These are phyloP conservation scores for Nymphaea colorata DNA, from an alignment of 164 flowering plant genomes.

Conservation along the genomic window DNA sequence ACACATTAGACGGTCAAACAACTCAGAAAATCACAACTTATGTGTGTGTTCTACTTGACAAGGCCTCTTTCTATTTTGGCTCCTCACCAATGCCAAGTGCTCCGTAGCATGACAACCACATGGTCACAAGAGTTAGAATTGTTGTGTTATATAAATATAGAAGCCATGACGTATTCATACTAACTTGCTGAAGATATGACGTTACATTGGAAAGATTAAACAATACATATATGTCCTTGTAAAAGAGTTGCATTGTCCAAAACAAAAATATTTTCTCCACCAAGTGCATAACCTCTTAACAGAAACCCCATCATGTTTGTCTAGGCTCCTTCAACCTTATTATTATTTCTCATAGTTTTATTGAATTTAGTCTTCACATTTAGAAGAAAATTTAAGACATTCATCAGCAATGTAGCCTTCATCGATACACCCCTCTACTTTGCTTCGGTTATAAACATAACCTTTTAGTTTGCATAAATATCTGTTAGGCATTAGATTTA, in stretches of 20 bases:
- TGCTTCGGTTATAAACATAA: conserved; percentile 3
- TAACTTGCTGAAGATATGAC: not conserved
- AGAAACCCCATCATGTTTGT: too few relatives aligned
- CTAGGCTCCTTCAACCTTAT: not conserved
- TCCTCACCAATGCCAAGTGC: not conserved
- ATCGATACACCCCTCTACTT: conserved; percentile 8
- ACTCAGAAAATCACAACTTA: not conserved
- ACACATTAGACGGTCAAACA: not conserved
- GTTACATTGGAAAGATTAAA: too few relatives aligned
- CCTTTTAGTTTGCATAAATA: conserved; percentile 4
- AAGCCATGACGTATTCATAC: not conserved
- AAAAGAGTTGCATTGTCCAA: not conserved
- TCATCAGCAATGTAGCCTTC: conserved; percentile 7
- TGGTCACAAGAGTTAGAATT: not conserved
- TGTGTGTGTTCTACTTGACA: not conserved
- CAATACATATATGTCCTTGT: too few relatives aligned
- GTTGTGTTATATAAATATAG: not conserved
- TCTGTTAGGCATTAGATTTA: too few relatives aligned
- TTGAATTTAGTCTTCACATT: not conserved
- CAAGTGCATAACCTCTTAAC: too few relatives aligned
- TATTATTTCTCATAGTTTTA: not conserved
- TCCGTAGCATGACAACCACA: not conserved
- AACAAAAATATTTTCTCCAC: not conserved
- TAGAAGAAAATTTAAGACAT: conserved; percentile 2
- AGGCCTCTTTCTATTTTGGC: not conserved